Base-by-base conservation (phyloP, 768 basidiomycete species). In the Tricholoma flavovirens region DNA sequence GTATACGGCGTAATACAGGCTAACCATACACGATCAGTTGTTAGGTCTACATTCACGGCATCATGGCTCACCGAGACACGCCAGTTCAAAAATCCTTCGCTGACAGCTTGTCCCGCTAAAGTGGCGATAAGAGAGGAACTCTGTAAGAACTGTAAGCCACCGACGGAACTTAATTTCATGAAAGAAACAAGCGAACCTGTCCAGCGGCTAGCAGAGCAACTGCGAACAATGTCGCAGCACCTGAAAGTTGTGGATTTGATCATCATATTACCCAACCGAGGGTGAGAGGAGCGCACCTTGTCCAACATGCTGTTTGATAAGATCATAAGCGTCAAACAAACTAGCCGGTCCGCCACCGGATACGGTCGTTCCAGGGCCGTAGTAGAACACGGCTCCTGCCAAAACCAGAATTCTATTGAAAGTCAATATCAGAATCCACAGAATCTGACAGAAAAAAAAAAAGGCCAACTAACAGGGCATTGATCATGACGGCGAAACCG, bases 1-100 rank as follows among this genome's bases (percentile, higher is more conserved):
- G 59, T 2, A 95, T 71, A n/a, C 95, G 84, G 5, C 95, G 84
- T 33, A 90, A 63, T 32, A 85, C 71, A 36, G 90, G 85, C 89
- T 91, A 19, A 15, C n/a, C 12, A 21, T 45, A 9, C 12, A 51
- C 9, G 15, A 49, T 49, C n/a, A 30, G 46, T 49, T 46, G 14
- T 32, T 8, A 29, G 38, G 49, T 24, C 24, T n/a, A 43, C 22
- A 42, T 30, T 55, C 8, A 66, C 43, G n/a, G n/a, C 30, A 22
- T 24, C 14, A 46, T n/a, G 33, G 60, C 75, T 58, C 64, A 89
- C 88, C 60, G 90, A 88, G 33, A 92, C 81, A 46, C 83, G 80
- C 93, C 93, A 96, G 52, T 82, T 83, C 53, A 96, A 77, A 70
- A 94, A 93, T 0, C 94, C 93, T 70, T 97, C 93, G 0, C 85